These are phyloP conservation scores for Apiotrichum mycotoxinovorans DNA, from an alignment of 1,284 basidiomycete species.

Conservation along the genomic window DNA sequence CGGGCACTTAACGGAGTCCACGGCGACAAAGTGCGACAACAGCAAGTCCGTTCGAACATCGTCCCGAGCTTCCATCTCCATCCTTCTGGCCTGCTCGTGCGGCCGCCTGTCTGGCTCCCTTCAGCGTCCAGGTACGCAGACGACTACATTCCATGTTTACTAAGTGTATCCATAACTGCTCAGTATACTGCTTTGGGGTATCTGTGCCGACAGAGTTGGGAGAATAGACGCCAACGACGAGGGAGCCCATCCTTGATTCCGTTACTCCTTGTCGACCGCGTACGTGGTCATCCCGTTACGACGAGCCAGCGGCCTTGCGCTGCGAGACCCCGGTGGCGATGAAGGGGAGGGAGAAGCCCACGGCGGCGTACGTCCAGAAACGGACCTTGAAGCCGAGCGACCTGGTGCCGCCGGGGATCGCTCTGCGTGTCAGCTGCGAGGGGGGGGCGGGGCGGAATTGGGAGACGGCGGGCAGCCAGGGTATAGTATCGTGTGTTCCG, in stretches of 20 bases:
- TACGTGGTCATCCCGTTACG: background rate
- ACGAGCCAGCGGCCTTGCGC: background rate
- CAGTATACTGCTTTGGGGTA: background rate
- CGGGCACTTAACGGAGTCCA: no score
- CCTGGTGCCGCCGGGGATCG: slow-evolving; percentile 4
- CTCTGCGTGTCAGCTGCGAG: background rate
- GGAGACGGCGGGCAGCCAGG: background rate
- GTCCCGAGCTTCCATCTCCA: no score
- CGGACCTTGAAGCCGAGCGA: background rate
- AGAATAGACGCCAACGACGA: no score
- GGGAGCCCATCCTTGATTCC: background rate
- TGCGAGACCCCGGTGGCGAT: background rate
- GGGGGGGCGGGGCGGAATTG: background rate
- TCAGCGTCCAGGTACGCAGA: no score
- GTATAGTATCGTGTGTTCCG: background rate
- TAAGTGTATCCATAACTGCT: background rate
- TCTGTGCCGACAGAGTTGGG: no score
- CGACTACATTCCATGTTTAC: background rate
- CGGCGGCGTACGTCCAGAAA: background rate
- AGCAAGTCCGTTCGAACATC: no score
- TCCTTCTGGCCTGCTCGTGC: no score
- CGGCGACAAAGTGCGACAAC: no score
- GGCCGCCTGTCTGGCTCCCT: no score
- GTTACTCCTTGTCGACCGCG: no score
- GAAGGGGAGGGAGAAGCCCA: slow-evolving; percentile 5